Base-by-base conservation (phyloP, 1,284 basidiomycete genomes). In the Puccinia horiana region DNA sequence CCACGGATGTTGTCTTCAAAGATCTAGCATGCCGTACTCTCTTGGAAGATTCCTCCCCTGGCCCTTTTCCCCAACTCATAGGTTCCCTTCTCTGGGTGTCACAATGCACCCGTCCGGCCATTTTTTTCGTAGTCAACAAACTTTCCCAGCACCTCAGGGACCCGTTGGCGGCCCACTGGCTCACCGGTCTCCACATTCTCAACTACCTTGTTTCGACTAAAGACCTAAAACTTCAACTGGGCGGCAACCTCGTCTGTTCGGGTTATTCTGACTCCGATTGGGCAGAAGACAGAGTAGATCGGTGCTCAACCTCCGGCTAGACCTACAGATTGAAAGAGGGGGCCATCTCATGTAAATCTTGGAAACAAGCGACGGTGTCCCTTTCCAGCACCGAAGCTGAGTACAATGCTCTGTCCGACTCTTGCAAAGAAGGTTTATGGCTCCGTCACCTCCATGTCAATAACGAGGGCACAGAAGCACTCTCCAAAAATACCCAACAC, bases 211-310 rank as follows among this genome's bases (percentile, higher is more conserved):
- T 23, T 12, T 40, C 65, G 5, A 69, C 65, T 11, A 47, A 40
- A 23, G 29, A 37, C 32, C 29, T 69, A 1, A 20, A 26, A 3
- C 65, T 69, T 3, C 37, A 20, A 37, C 35, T 69, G 5, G 65
- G 70, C 29, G 70, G 47, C 8, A 8, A 32, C 6, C 32, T 35
- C 4, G 52, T 18, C 14, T 47, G 32, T 32, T n/a, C 42, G 6
- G 70, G 70, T 14, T 74, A n/a, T 26, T 47, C 40, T 6, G 70
- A 74, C 52, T 18, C 70, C 11, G 70, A 74, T 20, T 74, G 70
- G 70, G 70, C 70, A 5, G 70, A 52, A 44, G 37, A 75, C 23
- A 44, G 35, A 1, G 20, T 54, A 5, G 49, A 75, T n/a, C 1
- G 54, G 26, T 26, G 29, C 29, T 74, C 70, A 74, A 73, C 42